phyloP scores from a whole-genome alignment of 2,329 filamentous ascomycete species.

The Pseudophaeomoniella oleicola region DNA sequence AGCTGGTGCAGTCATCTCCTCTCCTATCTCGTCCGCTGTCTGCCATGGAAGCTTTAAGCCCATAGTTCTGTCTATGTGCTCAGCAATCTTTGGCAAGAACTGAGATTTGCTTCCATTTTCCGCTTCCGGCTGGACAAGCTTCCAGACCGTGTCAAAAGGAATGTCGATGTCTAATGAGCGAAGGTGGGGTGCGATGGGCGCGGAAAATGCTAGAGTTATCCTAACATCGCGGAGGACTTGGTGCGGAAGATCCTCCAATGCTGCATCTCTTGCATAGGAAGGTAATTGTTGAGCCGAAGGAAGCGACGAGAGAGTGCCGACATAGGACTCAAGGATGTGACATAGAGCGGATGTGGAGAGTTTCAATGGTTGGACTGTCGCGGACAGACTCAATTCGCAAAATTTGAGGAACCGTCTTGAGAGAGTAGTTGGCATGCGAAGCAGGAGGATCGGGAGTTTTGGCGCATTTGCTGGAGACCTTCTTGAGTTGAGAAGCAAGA shows the following conservation, averaged over 20 bases:
- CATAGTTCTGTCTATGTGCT: not conserved
- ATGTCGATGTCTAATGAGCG: constrained; percentile 1
- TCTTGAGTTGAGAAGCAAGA: not conserved
- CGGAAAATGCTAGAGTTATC: not conserved
- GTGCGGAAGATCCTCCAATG: not conserved
- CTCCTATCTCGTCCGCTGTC: not conserved
- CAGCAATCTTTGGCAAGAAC: not conserved
- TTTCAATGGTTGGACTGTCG: not conserved
- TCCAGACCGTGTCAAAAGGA: not conserved
- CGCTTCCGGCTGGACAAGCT: not conserved
- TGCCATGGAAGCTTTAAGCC: not conserved
- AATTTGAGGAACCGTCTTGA: constrained; percentile 1
- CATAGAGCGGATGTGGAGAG: not conserved
- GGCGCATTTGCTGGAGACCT: not conserved
- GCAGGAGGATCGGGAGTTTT: not conserved
- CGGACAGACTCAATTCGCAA: not conserved
- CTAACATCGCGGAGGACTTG: not conserved
- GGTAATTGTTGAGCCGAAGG: not conserved
- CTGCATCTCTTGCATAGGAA: not conserved
- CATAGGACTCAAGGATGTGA: not conserved
- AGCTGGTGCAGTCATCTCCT: not conserved
- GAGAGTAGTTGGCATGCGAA: not conserved
- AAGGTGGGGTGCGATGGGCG: not conserved
- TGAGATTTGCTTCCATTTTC: not conserved
- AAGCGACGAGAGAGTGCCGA: not conserved